Conservation (phyloP, 2,329 filamentous ascomycete species). For the Aurifilum marmelostoma region DNA sequence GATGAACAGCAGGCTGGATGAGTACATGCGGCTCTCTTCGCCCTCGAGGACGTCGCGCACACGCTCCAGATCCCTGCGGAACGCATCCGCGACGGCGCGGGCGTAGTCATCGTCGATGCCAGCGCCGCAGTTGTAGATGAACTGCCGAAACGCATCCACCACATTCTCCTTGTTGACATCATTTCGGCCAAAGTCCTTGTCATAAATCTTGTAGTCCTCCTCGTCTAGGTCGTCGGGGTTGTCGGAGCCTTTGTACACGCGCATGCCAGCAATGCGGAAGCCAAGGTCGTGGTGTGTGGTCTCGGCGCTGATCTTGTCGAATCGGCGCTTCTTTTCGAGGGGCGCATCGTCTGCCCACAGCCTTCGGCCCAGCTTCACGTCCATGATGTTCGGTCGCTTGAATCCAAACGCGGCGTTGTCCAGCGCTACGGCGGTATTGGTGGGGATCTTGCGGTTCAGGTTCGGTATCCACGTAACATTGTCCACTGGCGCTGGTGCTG, state of each 20-base stretch:
- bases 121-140: slow-evolving; percentile 61
- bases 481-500: slow-evolving; percentile 27
- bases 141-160: slow-evolving; percentile 56
- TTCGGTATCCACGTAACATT: slow-evolving; percentile 51
- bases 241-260: slow-evolving; percentile 61
- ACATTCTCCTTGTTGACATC: slow-evolving; percentile 58
- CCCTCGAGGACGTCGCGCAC: slow-evolving; percentile 57
- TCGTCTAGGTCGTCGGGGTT: slow-evolving; percentile 54
- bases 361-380: slow-evolving; percentile 85
- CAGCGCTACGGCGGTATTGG: slow-evolving; percentile 79
- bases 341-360: slow-evolving; percentile 81
- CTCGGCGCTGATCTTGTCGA: slow-evolving; percentile 60
- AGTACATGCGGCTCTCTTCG: slow-evolving; percentile 67
- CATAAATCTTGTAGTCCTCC: slow-evolving; percentile 62
- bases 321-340: slow-evolving; percentile 60
- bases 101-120: slow-evolving; percentile 63
- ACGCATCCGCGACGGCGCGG: slow-evolving; percentile 57
- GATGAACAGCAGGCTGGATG: slow-evolving; percentile 63
- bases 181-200: slow-evolving; percentile 64
- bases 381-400: slow-evolving; percentile 83
- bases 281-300: slow-evolving; percentile 65
- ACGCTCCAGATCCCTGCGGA: slow-evolving; percentile 55
- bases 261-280: slow-evolving; percentile 69
- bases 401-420: slow-evolving; percentile 85
- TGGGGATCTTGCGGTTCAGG: slow-evolving; percentile 66